Evolutionary conservation across 768 basidiomycete species (phyloP), one percentile per base, ranked within the genome.

Genomic region (Coprinellus micaceus): DNA sequence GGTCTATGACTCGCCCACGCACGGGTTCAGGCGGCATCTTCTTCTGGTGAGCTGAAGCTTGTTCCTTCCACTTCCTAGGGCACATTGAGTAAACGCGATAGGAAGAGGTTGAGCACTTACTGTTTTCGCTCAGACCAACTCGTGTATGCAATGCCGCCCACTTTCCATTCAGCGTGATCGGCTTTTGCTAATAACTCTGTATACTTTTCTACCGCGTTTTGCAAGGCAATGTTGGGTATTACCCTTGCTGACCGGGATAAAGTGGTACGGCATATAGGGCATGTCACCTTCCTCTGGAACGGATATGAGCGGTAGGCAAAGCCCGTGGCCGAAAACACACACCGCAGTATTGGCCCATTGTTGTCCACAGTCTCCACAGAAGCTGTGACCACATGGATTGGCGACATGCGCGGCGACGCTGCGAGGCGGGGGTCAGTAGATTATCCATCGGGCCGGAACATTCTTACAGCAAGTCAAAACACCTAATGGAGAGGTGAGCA

Each of bases 301-400:
- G 21, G 6, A 6, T 33, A 71, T 74, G 76, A 44, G 39, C 19
- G 44, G 64, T 19, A 60, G 52, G 5, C 25, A 12, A 36, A 47
- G 46, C 49, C 48, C 24, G 51, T 43, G 25, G 48, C 57, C 33
- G 21, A 26, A 49, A 29, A 53, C 24, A 47, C 79, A 43, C 57
- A 85, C 86, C 54, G 79, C 82, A 63, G 77, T 74, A 39, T 64
- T 62, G 52, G 82, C 71, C 88, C 88, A 90, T 55, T 74, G 67
- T 69, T 79, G 76, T 11, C 80, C 81, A 63, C 89, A 91, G 40
- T 81, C 77, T 7, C 84, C 89, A 56, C 89, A 91, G 58, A 79
- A 80, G 24, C 81, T 83, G 64, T 91, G 89, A 12, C 89, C 89
- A 61, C 89, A 91, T 2, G 88, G 86, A 63, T 83, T 87, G 22